Base-by-base conservation (phyloP, 2,329 filamentous ascomycete genomes). In the Pyrenochaeta sp. region DNA sequence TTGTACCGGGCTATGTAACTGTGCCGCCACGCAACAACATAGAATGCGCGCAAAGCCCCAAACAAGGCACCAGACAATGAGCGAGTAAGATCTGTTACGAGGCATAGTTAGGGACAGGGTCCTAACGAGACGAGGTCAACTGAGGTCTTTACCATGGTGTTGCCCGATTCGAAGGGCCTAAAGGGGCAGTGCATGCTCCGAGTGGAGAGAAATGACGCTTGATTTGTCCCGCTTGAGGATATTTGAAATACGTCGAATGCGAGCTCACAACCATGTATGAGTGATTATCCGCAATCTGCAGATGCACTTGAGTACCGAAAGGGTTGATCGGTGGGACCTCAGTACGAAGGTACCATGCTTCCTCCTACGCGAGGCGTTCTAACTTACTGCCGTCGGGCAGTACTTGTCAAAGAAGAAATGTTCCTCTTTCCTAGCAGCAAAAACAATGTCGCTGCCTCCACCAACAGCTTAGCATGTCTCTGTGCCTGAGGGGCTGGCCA, bases 121-220 rank as follows among this genome's bases (percentile, higher is more conserved):
- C 40, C 36, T 22, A 48, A 56, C 53, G 46, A 51, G 58, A 49
- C 40, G 52, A 44, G 57, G 54, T 53, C 36, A 27, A 32, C 6
- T 36, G 27, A 34, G 19, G n/a, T 12, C 10, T 28, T 44, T 15
- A 15, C 19, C 8, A 44, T 12, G 22, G n/a, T 32, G n/a, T 34
- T 47, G 45, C 25, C 13, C n/a, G 10, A 12, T 34, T n/a, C n/a
- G 27, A 44, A 46, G 19, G 50, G 54, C 46, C 54, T 57, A 10
- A 45, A 50, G 42, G 49, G 58, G 61, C 61, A 59, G 61, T 62
- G 56, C 56, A 47, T 52, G 24, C 44, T 44, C 43, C n/a, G 40
- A 46, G 59, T 39, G 15, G 37, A 36, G 43, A 27, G 39, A 40
- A 50, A 36, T 46, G 36, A 37, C 30, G 37, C 44, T 61, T 51